Conservation (phyloP, 108 stramenopile species). For the Nitzschia sp. region DNA sequence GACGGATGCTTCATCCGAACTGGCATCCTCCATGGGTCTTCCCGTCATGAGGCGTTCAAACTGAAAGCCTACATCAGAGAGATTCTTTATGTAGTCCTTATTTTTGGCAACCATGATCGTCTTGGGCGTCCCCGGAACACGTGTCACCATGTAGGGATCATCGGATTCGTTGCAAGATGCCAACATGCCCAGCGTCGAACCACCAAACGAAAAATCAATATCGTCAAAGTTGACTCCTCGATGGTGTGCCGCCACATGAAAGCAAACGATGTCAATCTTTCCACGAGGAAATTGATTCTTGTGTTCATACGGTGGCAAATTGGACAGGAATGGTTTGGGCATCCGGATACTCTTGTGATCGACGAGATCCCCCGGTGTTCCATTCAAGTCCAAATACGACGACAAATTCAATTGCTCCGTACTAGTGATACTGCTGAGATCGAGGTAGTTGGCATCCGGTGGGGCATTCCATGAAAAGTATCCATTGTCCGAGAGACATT, state of each 20-base stretch:
- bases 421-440: background rate
- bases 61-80: conserved; percentile 27
- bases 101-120: conserved; percentile 19
- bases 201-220: conserved; percentile 31
- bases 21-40: background rate
- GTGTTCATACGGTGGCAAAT: background rate
- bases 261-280: background rate
- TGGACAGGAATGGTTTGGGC: background rate
- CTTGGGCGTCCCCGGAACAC: conserved; percentile 7
- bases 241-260: background rate
- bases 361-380: background rate
- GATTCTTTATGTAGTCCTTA: conserved; percentile 4
- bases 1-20: background rate
- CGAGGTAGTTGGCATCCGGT: background rate
- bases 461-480: background rate
- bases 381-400: background rate
- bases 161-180: background rate
- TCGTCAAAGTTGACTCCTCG: background rate
- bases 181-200: conserved; percentile 27
- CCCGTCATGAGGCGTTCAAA: conserved; percentile 35
- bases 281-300: background rate
- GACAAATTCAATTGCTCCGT: background rate
- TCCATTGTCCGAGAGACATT: background rate
- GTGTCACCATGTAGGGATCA: background rate
- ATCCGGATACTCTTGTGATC: background rate